Evolutionary conservation across 163 green algal genomes (phyloP), one percentile per base, ranked within the genome.

Genomic region (Coccomyxa subellipsoidea): DNA sequence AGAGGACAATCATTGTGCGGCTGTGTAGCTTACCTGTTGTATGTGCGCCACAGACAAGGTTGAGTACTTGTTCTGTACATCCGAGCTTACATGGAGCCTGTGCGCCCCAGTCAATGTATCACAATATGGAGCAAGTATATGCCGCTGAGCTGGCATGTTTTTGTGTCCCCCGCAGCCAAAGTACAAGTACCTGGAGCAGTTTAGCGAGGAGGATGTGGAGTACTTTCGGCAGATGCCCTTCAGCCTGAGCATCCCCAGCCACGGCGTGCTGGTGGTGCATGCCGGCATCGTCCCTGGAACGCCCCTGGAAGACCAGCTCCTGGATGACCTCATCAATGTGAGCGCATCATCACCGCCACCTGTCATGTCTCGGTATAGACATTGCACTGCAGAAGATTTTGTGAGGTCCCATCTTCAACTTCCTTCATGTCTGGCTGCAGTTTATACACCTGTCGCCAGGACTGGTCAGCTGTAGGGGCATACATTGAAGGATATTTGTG

Each of bases 281-380:
- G 87, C 82, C 0, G 88, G 88, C 10, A 76, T 90, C 38, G 78
- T 92, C 40, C 88, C 88, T 3, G 88, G 84, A 27, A 59, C 87
- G 35, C 85, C 83, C 0, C 39, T 92, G 53, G 75, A 84, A 4
- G 15, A 76, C 15, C 88, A 90, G 69, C 36, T 34, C 7, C 78
- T 85, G n/a, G 34, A 85, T 8, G 78, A 80, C 25, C 54, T 89
- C 0, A 81, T 80, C 29, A 54, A 86, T 54, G 85, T 89, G 47
- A 27, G 38, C 32, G 31, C 70, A n/a, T n/a, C 40, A 25, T 8
- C 21, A 25, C 70, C 21, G 39, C 32, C 12, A 53, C 7, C 66
- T 73, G 66, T 36, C 47, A 12, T 66, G 12, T 66, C 47, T 18
- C 47, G 18, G 47, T 18, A 66, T 66, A 12, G 18, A 12, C 47